A percentile compares a stretch with the other conserved stretches of the same genome.
Conservation (phyloP, 805 yeast species). For the Suhomyces canberraensis region DNA sequence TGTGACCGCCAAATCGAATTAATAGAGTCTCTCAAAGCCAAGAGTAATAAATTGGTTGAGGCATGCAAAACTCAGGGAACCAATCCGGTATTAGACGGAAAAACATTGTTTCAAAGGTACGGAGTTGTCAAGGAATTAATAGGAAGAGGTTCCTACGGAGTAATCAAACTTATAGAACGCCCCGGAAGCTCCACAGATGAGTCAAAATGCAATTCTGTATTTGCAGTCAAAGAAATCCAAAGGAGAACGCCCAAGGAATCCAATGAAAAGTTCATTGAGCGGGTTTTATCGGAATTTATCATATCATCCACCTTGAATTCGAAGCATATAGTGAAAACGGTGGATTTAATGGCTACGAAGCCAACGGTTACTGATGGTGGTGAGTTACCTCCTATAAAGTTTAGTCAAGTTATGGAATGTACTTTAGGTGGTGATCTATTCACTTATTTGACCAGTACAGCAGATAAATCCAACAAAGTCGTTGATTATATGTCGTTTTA, state of each 20-base stretch:
- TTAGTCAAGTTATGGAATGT: slow-evolving; percentile 39
- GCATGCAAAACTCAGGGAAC: slow-evolving; percentile 1
- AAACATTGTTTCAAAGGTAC: slow-evolving; percentile 31
- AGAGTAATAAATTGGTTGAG: slow-evolving; percentile 16
- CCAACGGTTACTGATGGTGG: slow-evolving; percentile 9
- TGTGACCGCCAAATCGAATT: slow-evolving; percentile 25
- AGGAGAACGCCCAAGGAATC: slow-evolving; percentile 22
- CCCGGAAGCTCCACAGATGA: background rate
- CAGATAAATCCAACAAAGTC: slow-evolving; percentile 6
- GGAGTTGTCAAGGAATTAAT: slow-evolving; percentile 34
- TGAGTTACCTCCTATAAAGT: slow-evolving; percentile 4
- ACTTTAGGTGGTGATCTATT: slow-evolving; percentile 36
- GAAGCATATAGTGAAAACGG: slow-evolving; percentile 72
- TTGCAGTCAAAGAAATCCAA: slow-evolving; percentile 35
- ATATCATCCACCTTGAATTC: slow-evolving; percentile 75
- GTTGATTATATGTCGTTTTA: slow-evolving; percentile 22
- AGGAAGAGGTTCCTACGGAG: slow-evolving; percentile 49
- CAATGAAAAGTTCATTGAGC: slow-evolving; percentile 51
- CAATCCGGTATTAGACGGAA: slow-evolving; percentile 8
- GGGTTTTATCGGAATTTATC: slow-evolving; percentile 88
- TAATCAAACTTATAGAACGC: slow-evolving; percentile 39
- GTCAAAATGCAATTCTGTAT: slow-evolving; percentile 5
- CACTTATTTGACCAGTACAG: slow-evolving; percentile 21
- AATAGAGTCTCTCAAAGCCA: slow-evolving; percentile 19
- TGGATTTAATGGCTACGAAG: slow-evolving; percentile 60